Conservation (phyloP, 2,329 filamentous ascomycete genomes). For the Fusarium sp. region DNA sequence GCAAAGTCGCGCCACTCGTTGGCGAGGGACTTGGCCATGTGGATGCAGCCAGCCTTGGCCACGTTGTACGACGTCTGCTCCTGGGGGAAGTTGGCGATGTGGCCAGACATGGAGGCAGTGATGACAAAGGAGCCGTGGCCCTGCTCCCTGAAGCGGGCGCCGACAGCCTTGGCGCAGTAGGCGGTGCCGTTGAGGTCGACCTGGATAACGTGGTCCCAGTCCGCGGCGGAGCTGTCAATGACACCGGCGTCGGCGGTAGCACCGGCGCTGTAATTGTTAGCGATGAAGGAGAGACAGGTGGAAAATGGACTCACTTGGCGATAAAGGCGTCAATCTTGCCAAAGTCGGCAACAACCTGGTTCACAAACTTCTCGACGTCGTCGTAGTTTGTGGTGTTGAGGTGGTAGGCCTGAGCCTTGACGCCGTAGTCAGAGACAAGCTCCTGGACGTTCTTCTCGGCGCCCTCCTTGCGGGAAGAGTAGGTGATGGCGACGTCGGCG, state of each 20-base stretch:
- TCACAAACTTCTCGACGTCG: conserved; percentile 64
- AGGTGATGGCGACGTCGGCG: conserved; percentile 78
- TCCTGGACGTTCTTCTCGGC: conserved; percentile 75
- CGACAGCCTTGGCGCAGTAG: conserved; percentile 74
- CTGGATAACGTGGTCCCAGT: conserved; percentile 73
- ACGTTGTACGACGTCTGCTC: conserved; percentile 76
- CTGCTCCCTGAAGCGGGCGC: conserved; percentile 72
- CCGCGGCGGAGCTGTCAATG: conserved; percentile 74
- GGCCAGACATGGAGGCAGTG: conserved; percentile 77
- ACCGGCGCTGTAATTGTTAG: conserved; percentile 60
- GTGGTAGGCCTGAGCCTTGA: conserved; percentile 73
- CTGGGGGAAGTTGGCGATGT: conserved; percentile 78
- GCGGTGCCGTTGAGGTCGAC: conserved; percentile 77
- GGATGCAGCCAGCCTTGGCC: conserved; percentile 68
- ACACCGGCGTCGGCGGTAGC: conserved; percentile 76
- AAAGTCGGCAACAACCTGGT: conserved; percentile 78
- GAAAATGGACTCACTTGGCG: conserved; percentile 70
- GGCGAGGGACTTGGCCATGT: conserved; percentile 61
- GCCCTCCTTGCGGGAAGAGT: conserved; percentile 76
- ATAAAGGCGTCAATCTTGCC: conserved; percentile 80
- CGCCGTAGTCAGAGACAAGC: conserved; percentile 73
- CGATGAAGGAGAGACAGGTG: background rate
- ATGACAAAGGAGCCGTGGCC: conserved; percentile 75
- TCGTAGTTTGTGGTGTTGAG: conserved; percentile 67
- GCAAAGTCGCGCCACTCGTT: conserved; percentile 78